Conservation (phyloP, 805 yeast genomes). For the Wickerhamomyces bisporus region DNA sequence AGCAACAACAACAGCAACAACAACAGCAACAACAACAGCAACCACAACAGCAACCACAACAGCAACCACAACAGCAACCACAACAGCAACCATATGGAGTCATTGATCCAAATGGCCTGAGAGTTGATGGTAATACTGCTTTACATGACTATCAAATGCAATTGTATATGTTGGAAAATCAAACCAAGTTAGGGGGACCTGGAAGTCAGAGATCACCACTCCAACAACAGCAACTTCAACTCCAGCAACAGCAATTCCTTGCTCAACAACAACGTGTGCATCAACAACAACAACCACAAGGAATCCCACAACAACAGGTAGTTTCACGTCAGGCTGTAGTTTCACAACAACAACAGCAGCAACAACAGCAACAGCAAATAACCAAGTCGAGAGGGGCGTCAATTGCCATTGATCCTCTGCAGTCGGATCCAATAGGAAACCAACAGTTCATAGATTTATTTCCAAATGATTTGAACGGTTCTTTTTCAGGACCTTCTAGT, state of each 20-base stretch:
- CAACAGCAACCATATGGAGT: conserved; percentile 2
- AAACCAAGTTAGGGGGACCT: conserved; percentile 41
- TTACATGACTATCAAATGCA: conserved; percentile 81
- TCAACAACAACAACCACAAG: conserved; percentile 1
- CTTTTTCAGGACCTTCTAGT: not conserved
- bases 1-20: conserved; percentile 1
- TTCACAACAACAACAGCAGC: not conserved
- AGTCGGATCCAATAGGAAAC: conserved; percentile 18
- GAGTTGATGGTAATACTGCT: conserved; percentile 37
- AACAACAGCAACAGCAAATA: not conserved
- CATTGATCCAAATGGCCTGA: conserved; percentile 11
- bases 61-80: conserved; percentile 1
- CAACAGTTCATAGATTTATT: conserved; percentile 20
- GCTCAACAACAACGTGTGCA: conserved; percentile 3
- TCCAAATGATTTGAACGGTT: conserved; percentile 11
- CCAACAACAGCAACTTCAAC: conserved; percentile 1
- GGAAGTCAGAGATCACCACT: conserved; percentile 4
- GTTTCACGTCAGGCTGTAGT: too few relatives aligned
- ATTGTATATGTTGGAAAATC: conserved; percentile 67
- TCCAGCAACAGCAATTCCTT: not conserved
- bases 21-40: conserved; percentile 2
- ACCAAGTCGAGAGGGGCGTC: conserved; percentile 11
- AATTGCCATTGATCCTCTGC: conserved; percentile 22
- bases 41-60: conserved; percentile 7
- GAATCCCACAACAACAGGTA: not conserved